These are phyloP conservation scores for Rhazya stricta DNA, from an alignment of 257 asterid genomes.

Conservation along the genomic window DNA sequence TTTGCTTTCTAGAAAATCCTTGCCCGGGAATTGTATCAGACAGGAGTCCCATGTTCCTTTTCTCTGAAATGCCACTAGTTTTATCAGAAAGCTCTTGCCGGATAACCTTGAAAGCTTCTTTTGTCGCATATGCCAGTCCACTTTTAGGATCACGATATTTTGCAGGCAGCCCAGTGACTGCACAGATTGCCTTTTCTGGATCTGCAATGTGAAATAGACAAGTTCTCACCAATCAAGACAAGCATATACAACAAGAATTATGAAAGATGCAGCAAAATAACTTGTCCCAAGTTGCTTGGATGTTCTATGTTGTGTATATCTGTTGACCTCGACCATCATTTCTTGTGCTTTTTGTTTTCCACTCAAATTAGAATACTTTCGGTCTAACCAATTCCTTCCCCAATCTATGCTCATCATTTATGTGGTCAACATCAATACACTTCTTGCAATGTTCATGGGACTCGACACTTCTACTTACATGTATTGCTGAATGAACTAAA, in stretches of 20 bases:
- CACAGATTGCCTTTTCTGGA: constrained; percentile 75
- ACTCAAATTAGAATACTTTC: neutral
- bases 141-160: constrained; percentile 88
- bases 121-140: constrained; percentile 83
- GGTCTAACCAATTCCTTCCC: neutral
- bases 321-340: neutral
- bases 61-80: constrained; percentile 38
- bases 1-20: constrained; percentile 59
- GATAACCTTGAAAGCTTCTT: constrained; percentile 86
- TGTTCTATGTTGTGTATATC: neutral
- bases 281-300: neutral
- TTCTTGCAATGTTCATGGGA: no score
- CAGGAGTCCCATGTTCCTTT: constrained; percentile 36
- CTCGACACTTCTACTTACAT: no score
- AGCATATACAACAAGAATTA: neutral
- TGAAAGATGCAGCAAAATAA: neutral
- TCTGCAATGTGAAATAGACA: constrained; percentile 43
- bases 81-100: constrained; percentile 55
- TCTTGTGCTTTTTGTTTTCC: neutral
- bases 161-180: constrained; percentile 85
- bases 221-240: constrained; percentile 7
- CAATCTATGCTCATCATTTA: neutral
- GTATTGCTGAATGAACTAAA: no score
- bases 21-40: constrained; percentile 42
- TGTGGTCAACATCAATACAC: neutral